Evolutionary conservation across 1,284 basidiomycete genomes (phyloP).

Genomic region (Austroboletus niveus): DNA sequence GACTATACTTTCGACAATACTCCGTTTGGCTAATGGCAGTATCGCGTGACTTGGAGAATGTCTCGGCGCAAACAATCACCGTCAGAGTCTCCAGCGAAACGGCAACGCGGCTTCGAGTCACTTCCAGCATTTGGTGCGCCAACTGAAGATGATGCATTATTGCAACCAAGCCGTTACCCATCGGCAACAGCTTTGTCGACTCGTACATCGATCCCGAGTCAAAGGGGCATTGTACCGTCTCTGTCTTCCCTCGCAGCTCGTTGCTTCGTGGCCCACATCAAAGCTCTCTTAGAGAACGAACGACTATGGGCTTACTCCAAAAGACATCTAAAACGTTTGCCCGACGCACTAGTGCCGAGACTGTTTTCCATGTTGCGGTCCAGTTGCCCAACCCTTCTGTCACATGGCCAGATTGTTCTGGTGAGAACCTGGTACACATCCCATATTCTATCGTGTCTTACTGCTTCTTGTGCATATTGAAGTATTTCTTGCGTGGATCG

Average conservation of each 20-base stretch:
- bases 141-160: conserved; percentile 40
- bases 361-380: conserved; percentile 50
- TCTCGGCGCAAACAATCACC: too few species aligned
- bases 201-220: conserved; percentile 35
- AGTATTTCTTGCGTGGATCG: conserved; percentile 62
- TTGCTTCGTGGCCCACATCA: conserved; percentile 48
- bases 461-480: not conserved
- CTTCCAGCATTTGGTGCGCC: conserved; percentile 38
- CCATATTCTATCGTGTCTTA: not conserved
- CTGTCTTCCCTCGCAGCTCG: conserved; percentile 51
- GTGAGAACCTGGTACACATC: conserved; percentile 34
- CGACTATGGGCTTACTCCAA: conserved; percentile 40
- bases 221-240: conserved; percentile 35
- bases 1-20: too few species aligned
- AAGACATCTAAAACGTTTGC: conserved; percentile 45
- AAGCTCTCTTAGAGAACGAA: conserved; percentile 39
- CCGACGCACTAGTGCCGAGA: conserved; percentile 50
- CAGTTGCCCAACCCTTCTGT: conserved; percentile 49
- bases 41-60: too few species aligned
- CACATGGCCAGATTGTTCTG: conserved; percentile 52
- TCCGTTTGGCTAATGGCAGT: too few species aligned
- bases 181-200: conserved; percentile 53
- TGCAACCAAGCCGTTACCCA: conserved; percentile 36
- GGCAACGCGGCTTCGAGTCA: too few species aligned
- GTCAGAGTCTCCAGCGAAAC: too few species aligned